A percentile compares a stretch with the other conserved stretches of the same genome.
Evolutionary conservation across 768 basidiomycete genomes (phyloP).

Genomic region (Boletus sp.): DNA sequence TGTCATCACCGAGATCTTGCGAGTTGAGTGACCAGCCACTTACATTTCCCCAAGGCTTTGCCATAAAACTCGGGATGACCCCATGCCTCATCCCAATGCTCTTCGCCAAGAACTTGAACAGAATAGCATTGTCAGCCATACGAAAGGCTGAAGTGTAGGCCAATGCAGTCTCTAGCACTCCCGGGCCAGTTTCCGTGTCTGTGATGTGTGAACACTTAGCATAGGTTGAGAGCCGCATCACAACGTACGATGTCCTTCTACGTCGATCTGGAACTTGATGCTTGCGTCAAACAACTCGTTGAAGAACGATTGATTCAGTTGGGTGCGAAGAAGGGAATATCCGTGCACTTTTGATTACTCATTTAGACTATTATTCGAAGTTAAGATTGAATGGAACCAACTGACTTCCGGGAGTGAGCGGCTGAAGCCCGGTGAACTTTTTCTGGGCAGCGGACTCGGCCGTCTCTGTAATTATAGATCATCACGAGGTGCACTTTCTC

Average conservation of each 20-base stretch:
- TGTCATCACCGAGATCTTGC: slow-evolving; percentile 4
- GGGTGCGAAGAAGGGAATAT: slow-evolving; percentile 89
- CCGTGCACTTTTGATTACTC: slow-evolving; percentile 75
- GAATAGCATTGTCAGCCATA: slow-evolving; percentile 88
- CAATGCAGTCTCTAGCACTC: slow-evolving; percentile 83
- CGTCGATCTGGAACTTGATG: slow-evolving; percentile 65
- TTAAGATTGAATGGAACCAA: slow-evolving; percentile 7
- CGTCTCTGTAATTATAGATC: slow-evolving; percentile 58
- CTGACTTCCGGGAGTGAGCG: slow-evolving; percentile 92
- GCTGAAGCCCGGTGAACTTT: slow-evolving; percentile 67
- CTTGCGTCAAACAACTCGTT: slow-evolving; percentile 81
- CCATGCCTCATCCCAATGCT: slow-evolving; percentile 87
- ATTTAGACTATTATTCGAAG: slow-evolving; percentile 1
- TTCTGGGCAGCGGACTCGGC: slow-evolving; percentile 74
- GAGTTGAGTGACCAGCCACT: slow-evolving; percentile 26
- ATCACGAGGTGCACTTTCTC: not conserved
- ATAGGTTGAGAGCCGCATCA: not conserved
- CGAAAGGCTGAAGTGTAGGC: slow-evolving; percentile 75
- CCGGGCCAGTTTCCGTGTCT: slow-evolving; percentile 94
- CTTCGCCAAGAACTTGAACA: slow-evolving; percentile 93
- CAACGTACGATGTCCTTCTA: slow-evolving; percentile 83
- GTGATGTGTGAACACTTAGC: not conserved
- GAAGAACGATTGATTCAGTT: slow-evolving; percentile 88
- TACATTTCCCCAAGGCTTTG: slow-evolving; percentile 93
- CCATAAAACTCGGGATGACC: slow-evolving; percentile 96